Conservation (phyloP, 2,329 filamentous ascomycete species). For the Magnaporthiopsis rhizophila region DNA sequence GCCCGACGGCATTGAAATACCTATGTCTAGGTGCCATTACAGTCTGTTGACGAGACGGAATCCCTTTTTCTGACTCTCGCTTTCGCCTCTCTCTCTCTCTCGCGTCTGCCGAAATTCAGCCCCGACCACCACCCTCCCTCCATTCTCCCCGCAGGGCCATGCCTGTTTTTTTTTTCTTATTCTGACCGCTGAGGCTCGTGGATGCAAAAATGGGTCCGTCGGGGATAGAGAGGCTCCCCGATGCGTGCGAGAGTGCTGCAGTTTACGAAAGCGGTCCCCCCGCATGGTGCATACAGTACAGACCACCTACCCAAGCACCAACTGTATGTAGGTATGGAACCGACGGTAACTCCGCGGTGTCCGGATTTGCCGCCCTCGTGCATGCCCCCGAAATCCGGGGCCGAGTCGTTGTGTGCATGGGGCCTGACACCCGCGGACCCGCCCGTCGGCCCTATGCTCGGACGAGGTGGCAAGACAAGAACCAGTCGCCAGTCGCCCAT, state of each 20-base stretch:
- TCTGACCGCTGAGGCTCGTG: no score
- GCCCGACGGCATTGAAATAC: not conserved
- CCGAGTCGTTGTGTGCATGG: no score
- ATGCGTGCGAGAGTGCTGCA: not conserved
- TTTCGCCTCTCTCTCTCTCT: not conserved
- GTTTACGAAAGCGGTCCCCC: not conserved
- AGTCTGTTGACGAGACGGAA: not conserved
- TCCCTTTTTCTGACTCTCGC: no score
- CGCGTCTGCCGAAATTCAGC: not conserved
- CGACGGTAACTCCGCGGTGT: no score
- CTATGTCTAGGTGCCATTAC: not conserved
- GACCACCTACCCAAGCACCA: no score
- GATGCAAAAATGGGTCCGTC: not conserved
- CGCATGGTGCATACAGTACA: no score
- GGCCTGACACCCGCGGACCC: not conserved
- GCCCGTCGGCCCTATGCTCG: not conserved
- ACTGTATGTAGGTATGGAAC: no score
- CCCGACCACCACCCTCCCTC: not conserved
- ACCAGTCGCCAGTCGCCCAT: no score
- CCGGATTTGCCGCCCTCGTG: not conserved
- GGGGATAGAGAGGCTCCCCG: not conserved
- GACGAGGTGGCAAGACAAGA: no score
- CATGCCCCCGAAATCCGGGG: not conserved
- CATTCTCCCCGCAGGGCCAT: not conserved
- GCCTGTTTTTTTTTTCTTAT: not conserved